These are phyloP conservation scores for Galerina marginata DNA, from an alignment of 768 basidiomycete genomes.

Conservation along the genomic window DNA sequence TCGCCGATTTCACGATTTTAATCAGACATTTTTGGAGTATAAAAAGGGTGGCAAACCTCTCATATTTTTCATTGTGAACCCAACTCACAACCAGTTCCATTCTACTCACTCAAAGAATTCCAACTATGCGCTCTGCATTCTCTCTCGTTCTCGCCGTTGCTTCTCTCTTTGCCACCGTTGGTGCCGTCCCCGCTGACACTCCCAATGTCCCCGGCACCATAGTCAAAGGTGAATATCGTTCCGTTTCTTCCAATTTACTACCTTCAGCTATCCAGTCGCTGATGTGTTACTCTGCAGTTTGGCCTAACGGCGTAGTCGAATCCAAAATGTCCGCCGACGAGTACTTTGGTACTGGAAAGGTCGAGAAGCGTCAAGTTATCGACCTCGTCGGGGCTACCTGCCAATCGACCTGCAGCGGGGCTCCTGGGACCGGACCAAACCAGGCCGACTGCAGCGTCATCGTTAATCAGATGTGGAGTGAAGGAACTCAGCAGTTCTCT, in stretches of 20 bases:
- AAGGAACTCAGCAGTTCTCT: not conserved
- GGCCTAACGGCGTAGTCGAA: not conserved
- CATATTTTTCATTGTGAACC: not conserved
- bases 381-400: slow-evolving; percentile 1
- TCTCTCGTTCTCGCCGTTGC: not conserved
- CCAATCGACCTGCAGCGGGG: slow-evolving; percentile 4
- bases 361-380: not conserved
- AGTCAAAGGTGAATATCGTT: not conserved
- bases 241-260: not conserved
- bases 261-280: not conserved
- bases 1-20: no score
- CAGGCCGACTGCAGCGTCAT: slow-evolving; percentile 1
- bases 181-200: not conserved
- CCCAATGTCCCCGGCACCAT: not conserved
- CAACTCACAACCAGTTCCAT: not conserved
- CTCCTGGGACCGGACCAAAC: not conserved
- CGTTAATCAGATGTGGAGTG: not conserved
- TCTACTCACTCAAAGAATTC: not conserved
- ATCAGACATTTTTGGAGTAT: not conserved
- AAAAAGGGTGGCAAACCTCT: not conserved
- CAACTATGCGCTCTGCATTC: not conserved
- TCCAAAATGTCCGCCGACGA: not conserved
- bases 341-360: not conserved
- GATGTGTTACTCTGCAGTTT: not conserved
- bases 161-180: not conserved